Conservation (phyloP, 768 basidiomycete genomes). For the Nidularia pulvinata region DNA sequence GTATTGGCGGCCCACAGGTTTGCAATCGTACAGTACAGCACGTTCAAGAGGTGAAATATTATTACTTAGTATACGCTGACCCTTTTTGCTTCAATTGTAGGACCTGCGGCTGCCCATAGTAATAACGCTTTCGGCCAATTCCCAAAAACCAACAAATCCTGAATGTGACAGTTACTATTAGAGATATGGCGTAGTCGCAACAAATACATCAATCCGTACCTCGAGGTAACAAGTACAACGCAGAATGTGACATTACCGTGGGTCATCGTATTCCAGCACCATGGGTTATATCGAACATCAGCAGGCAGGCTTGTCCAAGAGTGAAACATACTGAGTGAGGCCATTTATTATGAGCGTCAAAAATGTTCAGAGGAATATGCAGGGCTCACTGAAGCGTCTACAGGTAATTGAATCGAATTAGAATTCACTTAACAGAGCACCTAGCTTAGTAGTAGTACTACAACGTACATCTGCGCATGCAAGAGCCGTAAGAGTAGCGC, state of each 20-base stretch:
- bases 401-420: background rate
- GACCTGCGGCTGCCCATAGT: conserved; percentile 24
- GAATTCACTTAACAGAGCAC: background rate
- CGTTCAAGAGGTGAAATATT: background rate
- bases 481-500: conserved; percentile 63
- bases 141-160: conserved; percentile 57
- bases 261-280: conserved; percentile 68
- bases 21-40: conserved; percentile 41
- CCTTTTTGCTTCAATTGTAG: background rate
- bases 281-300: conserved; percentile 46
- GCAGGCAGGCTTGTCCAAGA: conserved; percentile 60
- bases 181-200: too few species aligned
- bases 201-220: too few species aligned
- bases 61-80: too few species aligned
- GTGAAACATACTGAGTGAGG: conserved; percentile 45
- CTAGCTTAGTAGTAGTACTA: background rate
- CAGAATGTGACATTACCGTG: conserved; percentile 78
- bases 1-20: too few species aligned
- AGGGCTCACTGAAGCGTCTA: conserved; percentile 48
- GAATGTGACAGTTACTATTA: too few species aligned
- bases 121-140: conserved; percentile 44
- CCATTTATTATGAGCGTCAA: background rate
- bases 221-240: conserved; percentile 42
- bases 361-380: conserved; percentile 32
- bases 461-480: conserved; percentile 71